Evolutionary conservation across 768 basidiomycete species (phyloP), one percentile per base, ranked within the genome.

Genomic region (Cystobasidium ongulense): DNA sequence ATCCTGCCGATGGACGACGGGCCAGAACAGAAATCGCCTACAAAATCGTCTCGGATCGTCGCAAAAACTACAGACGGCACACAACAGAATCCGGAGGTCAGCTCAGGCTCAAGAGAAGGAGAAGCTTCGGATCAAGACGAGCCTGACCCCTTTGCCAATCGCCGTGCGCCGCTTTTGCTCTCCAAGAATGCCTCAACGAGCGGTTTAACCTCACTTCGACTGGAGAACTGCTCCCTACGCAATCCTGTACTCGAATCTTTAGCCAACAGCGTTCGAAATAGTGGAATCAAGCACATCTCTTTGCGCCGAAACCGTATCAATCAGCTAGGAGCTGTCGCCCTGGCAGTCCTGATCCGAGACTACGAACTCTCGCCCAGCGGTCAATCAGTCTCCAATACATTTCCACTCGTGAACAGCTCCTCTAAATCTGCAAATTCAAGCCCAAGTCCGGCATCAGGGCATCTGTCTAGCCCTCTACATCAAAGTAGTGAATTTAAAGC

Each of bases 291-390:
- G 73, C 92, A 99, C 79, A 88, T 99, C 62, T 95, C 92, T 3
- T 82, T 99, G 27, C 87, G 95, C 18, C 86, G 91, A 57, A 98
- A 99, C 81, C 86, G 87, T 52, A 96, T 98, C 78, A 87, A 85
- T 38, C 85, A 88, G 0, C 86, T 89, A 0, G 92, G 93, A 38
- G 92, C 90, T 8, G 92, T 98, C 4, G 90, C 92, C 0, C 84
- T 98, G 15, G 93, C 95, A 0, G 85, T 96, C 64, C 94, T 99
- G 91, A 93, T 97, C 75, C 87, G 90, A 64, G 95, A 99, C 81
- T 98, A 97, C 79, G 91, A 92, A 1, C 92, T 96, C 76, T 84
- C 88, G 52, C n/a, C n/a, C n/a, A n/a, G n/a, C n/a, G n/a, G n/a
- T n/a, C n/a, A n/a, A n/a, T n/a, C n/a, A n/a, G n/a, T n/a, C n/a